Evolutionary conservation across 2,329 filamentous ascomycete species (phyloP), one percentile per base, ranked within the genome.

Genomic region (Pseudogymnoascus sp.): DNA sequence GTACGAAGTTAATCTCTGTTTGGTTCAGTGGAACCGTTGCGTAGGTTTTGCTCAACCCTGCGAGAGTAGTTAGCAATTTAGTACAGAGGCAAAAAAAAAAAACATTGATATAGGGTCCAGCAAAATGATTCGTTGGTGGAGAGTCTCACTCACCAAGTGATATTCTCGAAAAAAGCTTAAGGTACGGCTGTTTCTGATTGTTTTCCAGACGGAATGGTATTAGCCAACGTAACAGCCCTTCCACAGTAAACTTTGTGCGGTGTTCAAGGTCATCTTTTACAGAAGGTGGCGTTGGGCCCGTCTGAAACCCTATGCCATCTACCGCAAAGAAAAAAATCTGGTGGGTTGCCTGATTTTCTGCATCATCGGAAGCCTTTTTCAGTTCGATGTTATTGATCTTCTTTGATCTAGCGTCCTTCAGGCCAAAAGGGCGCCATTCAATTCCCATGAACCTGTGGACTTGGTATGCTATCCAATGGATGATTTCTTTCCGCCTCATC

Each of bases 81-180:
- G n/a, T 47, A 56, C 33, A 56, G 50, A 33, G 10, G 11, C 10
- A n/a, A 5, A 21, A 29, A 19, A 21, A 7, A n/a, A 21, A 21
- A 33, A 19, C 50, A 19, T 33, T 14, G 21, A n/a, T n/a, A 50
- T 8, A 29, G 24, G 44, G 3, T 24, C 6, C 5, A 10, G 7
- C 14, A 6, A 7, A 29, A 50, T 50, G 3, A 16, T 50, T 50
- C 13, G 4, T 8, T 29, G 11, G 19, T 14, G 21, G 13, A 53
- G 26, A 16, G 8, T 31, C 31, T 29, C 10, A 67, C 74, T 67
- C 72, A 84, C 82, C 82, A 1, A 86, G 73, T 2, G 79, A 72
- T 40, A 86, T 79, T 8, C 85, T 79, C 0, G 83, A 81, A 66
- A 86, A 88, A 0, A 86, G 72, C 66, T 87, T 88, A 2, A 82